Evolutionary conservation across 2,329 filamentous ascomycete genomes (phyloP).

Genomic region (Aspergillus tubingensis): DNA sequence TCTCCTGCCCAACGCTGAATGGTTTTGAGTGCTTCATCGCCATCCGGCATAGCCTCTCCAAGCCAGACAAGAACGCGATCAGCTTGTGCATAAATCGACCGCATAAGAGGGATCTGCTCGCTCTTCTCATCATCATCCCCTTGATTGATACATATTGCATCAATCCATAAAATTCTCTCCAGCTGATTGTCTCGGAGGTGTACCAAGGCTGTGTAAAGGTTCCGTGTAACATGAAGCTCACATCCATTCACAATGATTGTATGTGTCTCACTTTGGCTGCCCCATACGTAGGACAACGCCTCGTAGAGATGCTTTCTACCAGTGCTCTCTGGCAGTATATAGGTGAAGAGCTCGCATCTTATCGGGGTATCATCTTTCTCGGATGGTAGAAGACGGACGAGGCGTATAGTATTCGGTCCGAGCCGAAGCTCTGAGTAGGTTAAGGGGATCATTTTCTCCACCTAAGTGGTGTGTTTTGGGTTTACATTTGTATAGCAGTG

Average conservation of each 20-base stretch:
- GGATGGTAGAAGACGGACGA: too few species aligned
- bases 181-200: background rate
- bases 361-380: too few species aligned
- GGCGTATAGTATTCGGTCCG: too few species aligned
- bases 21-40: background rate
- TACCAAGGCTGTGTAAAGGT: conserved; percentile 1
- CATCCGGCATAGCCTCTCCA: conserved; percentile 1
- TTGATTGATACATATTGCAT: conserved; percentile 28
- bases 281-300: conserved; percentile 2
- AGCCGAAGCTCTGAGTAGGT: too few species aligned
- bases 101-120: conserved; percentile 24
- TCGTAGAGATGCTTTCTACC: background rate
- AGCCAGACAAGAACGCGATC: conserved; percentile 18
- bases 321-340: background rate
- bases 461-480: too few species aligned
- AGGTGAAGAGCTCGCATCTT: background rate
- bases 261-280: background rate
- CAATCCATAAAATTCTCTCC: conserved; percentile 16
- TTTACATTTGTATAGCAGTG: too few species aligned
- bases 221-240: background rate
- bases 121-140: conserved; percentile 21
- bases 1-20: too few species aligned
- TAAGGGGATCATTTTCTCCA: too few species aligned
- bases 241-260: too few species aligned
- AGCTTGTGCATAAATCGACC: conserved; percentile 19